Evolutionary conservation across 129 eudicot species (phyloP).

Genomic region (Chrysanthemum makinoi): DNA sequence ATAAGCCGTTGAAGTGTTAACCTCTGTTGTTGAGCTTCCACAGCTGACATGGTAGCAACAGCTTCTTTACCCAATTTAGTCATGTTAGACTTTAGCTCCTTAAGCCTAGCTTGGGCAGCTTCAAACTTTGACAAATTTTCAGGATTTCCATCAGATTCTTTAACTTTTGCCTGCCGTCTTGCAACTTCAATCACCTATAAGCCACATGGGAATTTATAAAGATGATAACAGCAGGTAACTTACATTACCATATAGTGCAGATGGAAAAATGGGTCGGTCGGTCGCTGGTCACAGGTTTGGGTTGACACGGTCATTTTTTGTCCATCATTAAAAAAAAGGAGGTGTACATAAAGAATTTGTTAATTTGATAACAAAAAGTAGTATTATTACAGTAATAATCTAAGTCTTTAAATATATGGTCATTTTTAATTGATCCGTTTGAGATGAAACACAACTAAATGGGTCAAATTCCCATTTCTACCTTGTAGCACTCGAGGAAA

Average conservation of each 20-base stretch:
- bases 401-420: too few relatives aligned
- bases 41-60: slow-evolving; percentile 87
- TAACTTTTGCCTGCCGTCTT: slow-evolving; percentile 70
- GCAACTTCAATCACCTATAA: slow-evolving; percentile 88
- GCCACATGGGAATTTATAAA: slow-evolving; percentile 6
- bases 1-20: slow-evolving; percentile 84
- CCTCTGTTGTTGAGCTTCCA: slow-evolving; percentile 91
- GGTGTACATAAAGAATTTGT: too few relatives aligned
- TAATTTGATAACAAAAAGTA: too few relatives aligned
- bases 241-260: neutral
- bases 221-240: slow-evolving; percentile 1
- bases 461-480: too few relatives aligned
- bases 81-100: slow-evolving; percentile 78
- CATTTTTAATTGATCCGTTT: too few relatives aligned
- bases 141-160: slow-evolving; percentile 59
- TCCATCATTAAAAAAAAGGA: too few relatives aligned
- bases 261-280: too few relatives aligned
- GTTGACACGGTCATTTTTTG: too few relatives aligned
- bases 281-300: too few relatives aligned
- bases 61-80: slow-evolving; percentile 81
- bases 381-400: too few relatives aligned
- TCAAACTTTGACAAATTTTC: slow-evolving; percentile 57
- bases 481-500: neutral
- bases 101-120: slow-evolving; percentile 79
- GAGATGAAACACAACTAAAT: too few relatives aligned